phyloP scores from a whole-genome alignment of 768 basidiomycete genomes.

The Tylopilus cervinicoccineus region DNA sequence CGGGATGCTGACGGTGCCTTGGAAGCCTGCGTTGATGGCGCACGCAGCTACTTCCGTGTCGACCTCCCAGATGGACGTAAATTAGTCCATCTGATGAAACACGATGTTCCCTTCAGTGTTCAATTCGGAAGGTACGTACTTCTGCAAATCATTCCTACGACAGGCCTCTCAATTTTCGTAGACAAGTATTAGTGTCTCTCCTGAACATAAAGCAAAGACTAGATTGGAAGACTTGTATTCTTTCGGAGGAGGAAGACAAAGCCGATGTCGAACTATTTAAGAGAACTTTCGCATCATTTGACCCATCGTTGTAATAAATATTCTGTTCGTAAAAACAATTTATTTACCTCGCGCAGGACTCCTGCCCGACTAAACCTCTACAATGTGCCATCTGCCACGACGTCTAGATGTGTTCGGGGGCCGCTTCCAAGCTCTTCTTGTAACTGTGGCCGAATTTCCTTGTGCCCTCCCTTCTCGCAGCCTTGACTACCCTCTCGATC shows the following conservation, averaged over 20 bases:
- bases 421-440: slow-evolving; percentile 51
- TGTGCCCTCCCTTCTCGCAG: slow-evolving; percentile 60
- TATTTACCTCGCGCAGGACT: neutral
- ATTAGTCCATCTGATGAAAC: slow-evolving; percentile 83
- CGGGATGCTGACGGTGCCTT: slow-evolving; percentile 62
- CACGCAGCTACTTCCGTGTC: slow-evolving; percentile 82
- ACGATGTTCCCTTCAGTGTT: slow-evolving; percentile 74
- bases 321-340: slow-evolving; percentile 1
- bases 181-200: slow-evolving; percentile 78
- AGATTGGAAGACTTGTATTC: slow-evolving; percentile 89
- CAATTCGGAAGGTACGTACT: slow-evolving; percentile 84
- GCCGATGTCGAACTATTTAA: slow-evolving; percentile 85
- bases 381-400: too few relatives aligned
- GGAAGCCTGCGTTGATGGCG: slow-evolving; percentile 42
- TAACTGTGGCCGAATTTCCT: slow-evolving; percentile 67
- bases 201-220: slow-evolving; percentile 71
- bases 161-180: slow-evolving; percentile 29
- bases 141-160: neutral
- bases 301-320: slow-evolving; percentile 41
- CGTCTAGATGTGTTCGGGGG: slow-evolving; percentile 23
- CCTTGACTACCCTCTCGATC: slow-evolving; percentile 73
- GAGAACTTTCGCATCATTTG: slow-evolving; percentile 70
- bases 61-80: slow-evolving; percentile 83
- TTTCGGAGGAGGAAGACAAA: slow-evolving; percentile 81
- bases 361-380: neutral